These are phyloP conservation scores for Paraphaeosphaeria minitans DNA, from an alignment of 2,329 filamentous ascomycete species.

Conservation along the genomic window DNA sequence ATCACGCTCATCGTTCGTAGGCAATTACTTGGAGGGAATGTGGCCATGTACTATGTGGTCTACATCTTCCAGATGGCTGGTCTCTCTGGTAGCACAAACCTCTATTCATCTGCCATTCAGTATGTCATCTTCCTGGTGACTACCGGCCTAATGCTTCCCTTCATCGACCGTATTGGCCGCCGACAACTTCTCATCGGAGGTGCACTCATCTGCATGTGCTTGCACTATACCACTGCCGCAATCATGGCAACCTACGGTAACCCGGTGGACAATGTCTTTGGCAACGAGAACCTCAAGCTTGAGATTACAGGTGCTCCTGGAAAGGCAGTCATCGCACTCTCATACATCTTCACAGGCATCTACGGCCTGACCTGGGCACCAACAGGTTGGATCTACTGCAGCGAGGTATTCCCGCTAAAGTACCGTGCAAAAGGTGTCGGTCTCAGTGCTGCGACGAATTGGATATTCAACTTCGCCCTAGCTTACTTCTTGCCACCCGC, in stretches of 20 bases:
- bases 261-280: conserved; percentile 46
- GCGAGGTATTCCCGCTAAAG: conserved; percentile 67
- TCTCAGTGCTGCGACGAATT: conserved; percentile 56
- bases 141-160: conserved; percentile 49
- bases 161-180: conserved; percentile 50
- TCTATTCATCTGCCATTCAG: conserved; percentile 48
- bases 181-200: conserved; percentile 51
- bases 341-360: conserved; percentile 67
- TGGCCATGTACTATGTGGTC: conserved; percentile 60
- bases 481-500: conserved; percentile 59
- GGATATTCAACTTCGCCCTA: conserved; percentile 65
- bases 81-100: conserved; percentile 58
- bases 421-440: conserved; percentile 66
- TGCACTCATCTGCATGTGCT: conserved; percentile 50
- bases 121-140: conserved; percentile 52
- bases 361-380: conserved; percentile 69
- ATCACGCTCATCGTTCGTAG: neutral
- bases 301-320: conserved; percentile 59
- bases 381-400: conserved; percentile 69
- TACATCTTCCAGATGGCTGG: conserved; percentile 67
- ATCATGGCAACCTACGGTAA: conserved; percentile 2
- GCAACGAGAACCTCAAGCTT: conserved; percentile 60
- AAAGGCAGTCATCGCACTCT: conserved; percentile 68
- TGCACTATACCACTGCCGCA: conserved; percentile 41
- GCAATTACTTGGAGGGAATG: conserved; percentile 19